Conservation (phyloP, 148 eudicot species). For the Spergularia bocconei region DNA sequence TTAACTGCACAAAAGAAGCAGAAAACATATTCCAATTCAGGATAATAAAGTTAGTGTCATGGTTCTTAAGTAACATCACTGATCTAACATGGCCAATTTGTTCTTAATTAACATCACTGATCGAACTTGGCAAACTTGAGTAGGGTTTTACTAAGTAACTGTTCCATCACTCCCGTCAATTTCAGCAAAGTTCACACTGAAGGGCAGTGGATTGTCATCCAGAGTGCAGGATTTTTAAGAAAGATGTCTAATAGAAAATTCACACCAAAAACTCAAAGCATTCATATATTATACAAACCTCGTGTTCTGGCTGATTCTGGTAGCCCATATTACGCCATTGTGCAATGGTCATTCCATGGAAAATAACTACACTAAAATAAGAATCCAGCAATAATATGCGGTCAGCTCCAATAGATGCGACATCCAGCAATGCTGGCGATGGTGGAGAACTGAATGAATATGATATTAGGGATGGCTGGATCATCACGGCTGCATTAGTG, state of each 20-base stretch:
- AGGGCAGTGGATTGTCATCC: neutral
- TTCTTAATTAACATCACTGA: neutral
- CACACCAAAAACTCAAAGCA: neutral
- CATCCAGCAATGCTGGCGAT: slow-evolving; percentile 78
- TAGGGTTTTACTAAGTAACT: neutral
- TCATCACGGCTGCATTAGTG: slow-evolving; percentile 89
- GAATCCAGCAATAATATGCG: slow-evolving; percentile 86
- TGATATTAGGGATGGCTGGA: slow-evolving; percentile 89
- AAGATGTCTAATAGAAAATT: neutral
- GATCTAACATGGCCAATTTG: neutral
- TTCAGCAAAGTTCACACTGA: neutral
- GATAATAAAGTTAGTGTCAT: neutral
- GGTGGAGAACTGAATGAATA: slow-evolving; percentile 88
- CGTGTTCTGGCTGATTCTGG: slow-evolving; percentile 83
- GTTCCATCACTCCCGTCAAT: neutral
- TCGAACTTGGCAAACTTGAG: neutral
- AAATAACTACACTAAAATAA: slow-evolving; percentile 87
- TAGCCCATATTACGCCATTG: slow-evolving; percentile 97
- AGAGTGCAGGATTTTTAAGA: neutral
- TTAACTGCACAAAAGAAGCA: neutral
- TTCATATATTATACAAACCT: slow-evolving; percentile 36
- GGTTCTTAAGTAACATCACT: neutral
- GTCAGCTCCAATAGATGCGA: slow-evolving; percentile 79
- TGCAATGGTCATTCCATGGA: slow-evolving; percentile 93
- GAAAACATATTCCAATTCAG: neutral